A percentile compares a stretch with the other conserved stretches of the same genome.
Evolutionary conservation across 352 stramenopile species (phyloP).

Genomic region (Globisporangium yorkense): DNA sequence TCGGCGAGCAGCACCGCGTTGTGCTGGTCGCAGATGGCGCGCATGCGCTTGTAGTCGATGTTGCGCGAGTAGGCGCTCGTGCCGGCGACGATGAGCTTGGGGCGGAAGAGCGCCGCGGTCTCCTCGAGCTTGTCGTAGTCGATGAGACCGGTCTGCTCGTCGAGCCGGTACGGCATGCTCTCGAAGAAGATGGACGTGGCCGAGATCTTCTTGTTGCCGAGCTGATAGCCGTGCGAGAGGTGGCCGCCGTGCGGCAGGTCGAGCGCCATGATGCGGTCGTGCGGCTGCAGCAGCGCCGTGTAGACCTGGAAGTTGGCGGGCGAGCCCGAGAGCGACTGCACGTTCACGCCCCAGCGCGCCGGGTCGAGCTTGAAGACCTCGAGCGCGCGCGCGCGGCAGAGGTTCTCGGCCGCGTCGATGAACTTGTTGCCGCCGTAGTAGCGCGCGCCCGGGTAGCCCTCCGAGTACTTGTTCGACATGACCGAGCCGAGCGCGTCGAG

Average conservation of each 20-base stretch:
- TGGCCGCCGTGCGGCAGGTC: slow-evolving; percentile 98
- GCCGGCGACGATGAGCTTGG: slow-evolving; percentile 98
- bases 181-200: slow-evolving; percentile 99
- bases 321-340: slow-evolving; percentile 97
- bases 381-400: slow-evolving; percentile 97
- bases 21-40: slow-evolving; percentile 91
- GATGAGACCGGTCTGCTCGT: slow-evolving; percentile 95
- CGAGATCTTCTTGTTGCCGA: slow-evolving; percentile 98
- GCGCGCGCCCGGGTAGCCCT: slow-evolving; percentile 93
- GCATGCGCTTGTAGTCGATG: slow-evolving; percentile 99
- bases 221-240: slow-evolving; percentile 98
- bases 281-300: slow-evolving; percentile 96
- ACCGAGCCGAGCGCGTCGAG: slow-evolving; percentile 97
- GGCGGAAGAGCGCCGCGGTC: slow-evolving; percentile 90
- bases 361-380: slow-evolving; percentile 96
- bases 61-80: slow-evolving; percentile 97
- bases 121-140: slow-evolving; percentile 99
- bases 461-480: slow-evolving; percentile 99
- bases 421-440: slow-evolving; percentile 99
- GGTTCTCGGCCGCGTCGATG: slow-evolving; percentile 97
- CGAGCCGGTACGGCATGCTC: slow-evolving; percentile 97
- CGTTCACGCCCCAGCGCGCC: slow-evolving; percentile 95
- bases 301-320: slow-evolving; percentile 99
- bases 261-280: slow-evolving; percentile 98
- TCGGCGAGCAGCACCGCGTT: slow-evolving; percentile 97